Conservation (phyloP, 345 rosid genomes). For the Eucalyptus urophylla region DNA sequence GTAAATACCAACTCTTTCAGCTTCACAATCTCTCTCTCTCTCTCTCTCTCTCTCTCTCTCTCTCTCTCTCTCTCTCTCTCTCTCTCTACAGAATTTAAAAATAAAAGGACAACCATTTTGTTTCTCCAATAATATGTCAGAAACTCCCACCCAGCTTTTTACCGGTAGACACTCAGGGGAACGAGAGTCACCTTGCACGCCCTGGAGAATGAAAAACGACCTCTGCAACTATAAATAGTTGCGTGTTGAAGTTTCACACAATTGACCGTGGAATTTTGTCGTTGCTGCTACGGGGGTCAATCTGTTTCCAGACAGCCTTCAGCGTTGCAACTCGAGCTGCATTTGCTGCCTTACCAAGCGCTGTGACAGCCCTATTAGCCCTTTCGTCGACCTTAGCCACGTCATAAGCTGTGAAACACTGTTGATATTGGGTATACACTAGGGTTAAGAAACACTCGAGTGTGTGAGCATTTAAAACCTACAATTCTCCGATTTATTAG, state of each 20-base stretch:
- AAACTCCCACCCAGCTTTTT: neutral
- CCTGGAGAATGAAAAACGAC: neutral
- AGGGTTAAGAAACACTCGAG: accelerated
- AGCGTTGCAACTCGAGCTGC: slow-evolving; percentile 76
- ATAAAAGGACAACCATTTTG: neutral
- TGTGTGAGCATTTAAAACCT: accelerated
- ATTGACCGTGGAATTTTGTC: slow-evolving; percentile 38
- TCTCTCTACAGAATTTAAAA: neutral
- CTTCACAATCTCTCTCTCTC: neutral
- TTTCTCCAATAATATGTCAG: neutral
- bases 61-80: neutral
- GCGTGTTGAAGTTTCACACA: slow-evolving; percentile 8
- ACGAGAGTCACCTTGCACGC: neutral
- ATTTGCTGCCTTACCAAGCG: slow-evolving; percentile 74
- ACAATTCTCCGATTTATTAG: neutral
- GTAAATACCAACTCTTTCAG: neutral
- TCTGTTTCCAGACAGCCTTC: slow-evolving; percentile 71
- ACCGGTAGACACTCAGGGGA: neutral
- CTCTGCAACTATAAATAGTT: neutral
- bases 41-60: too few relatives aligned
- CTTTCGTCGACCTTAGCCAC: slow-evolving; percentile 83
- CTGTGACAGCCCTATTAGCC: slow-evolving; percentile 71
- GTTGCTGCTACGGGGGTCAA: slow-evolving; percentile 21
- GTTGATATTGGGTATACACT: neutral
- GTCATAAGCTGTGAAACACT: slow-evolving; percentile 29